Evolutionary conservation across 2,329 filamentous ascomycete genomes (phyloP), one percentile per base, ranked within the genome.

Genomic region (Fusarium papillatum): DNA sequence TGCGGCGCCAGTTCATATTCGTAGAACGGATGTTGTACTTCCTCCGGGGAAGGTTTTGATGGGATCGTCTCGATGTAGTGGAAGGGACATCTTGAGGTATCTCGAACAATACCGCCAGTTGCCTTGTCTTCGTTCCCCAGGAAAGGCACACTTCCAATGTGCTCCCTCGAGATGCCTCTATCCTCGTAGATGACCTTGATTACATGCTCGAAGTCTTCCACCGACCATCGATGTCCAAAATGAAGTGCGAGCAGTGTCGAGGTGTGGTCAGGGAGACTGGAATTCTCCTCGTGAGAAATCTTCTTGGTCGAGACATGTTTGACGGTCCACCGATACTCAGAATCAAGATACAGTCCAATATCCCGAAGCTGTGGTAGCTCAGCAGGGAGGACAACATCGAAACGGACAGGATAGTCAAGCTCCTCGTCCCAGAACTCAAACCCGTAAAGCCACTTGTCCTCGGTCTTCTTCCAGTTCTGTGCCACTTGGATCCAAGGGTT

Each of bases 401-500:
- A 87, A 24, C 85, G 81, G 4, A 82, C 84, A 4, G 84, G 69
- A 2, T 79, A 41, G 1, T 65, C 59, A 0, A 80, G 82, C 7
- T 82, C 69, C 9, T 82, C 79, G 48, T 86, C 85, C 7, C 80
- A 67, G 9, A 88, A 79, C 7, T 75, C 82, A 76, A 85, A 7
- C 79, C 72, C 22, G 76, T 83, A 78, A 63, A 78, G 24, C 81
- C 79, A 76, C 68, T 71, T 76, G n/a, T 72, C 64, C 0, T 65
- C 60, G 0, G 36, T 34, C 0, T 72, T 53, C 19, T 74, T 76
- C 90, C 89, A 91, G 6, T 81, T 80, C 24, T 78, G 76, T 0
- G 87, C 86, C 11, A 90, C 76, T 6, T 76, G 64, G 0, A 70
- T 67, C 90, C 90, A 92, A 0, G 90, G 90, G 26, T 85, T 85